Evolutionary conservation across 2,329 filamentous ascomycete genomes (phyloP).

Genomic region (Elsinoe arachidis): DNA sequence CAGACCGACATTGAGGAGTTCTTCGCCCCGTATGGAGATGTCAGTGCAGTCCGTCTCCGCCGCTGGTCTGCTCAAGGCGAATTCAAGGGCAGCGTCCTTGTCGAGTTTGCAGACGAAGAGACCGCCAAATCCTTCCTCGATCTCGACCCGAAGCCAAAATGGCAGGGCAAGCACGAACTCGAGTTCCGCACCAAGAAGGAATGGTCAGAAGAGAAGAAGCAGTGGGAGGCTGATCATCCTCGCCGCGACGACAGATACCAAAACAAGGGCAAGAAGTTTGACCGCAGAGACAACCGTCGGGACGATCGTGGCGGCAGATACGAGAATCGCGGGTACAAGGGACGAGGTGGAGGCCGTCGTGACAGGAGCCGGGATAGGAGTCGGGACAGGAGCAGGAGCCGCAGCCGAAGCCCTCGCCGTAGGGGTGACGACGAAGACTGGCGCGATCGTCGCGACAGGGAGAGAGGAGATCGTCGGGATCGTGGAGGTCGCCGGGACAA

Average conservation of each 20-base stretch:
- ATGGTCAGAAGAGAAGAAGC: constrained; percentile 54
- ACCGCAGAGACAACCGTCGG: not conserved
- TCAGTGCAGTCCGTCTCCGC: constrained; percentile 78
- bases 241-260: constrained; percentile 24
- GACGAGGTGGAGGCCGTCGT: not conserved
- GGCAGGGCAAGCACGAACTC: constrained; percentile 58
- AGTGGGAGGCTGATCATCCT: constrained; percentile 29
- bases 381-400: not conserved
- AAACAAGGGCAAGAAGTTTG: constrained; percentile 20
- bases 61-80: constrained; percentile 54
- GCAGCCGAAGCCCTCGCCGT: constrained; percentile 13
- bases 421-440: constrained; percentile 20
- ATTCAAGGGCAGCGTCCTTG: constrained; percentile 96
- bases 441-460: constrained; percentile 11
- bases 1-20: constrained; percentile 94
- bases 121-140: constrained; percentile 70
- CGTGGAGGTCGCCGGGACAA: not conserved
- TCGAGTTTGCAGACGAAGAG: constrained; percentile 78
- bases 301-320: constrained; percentile 7
- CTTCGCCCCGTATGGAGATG: constrained; percentile 70
- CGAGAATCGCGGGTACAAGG: not conserved
- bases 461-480: not conserved
- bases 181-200: constrained; percentile 79
- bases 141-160: constrained; percentile 72
- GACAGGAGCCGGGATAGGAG: constrained; percentile 7